Percentiles rank a stretch among this genome's conserved stretches.
Conservation (phyloP, 495 filamentous ascomycete genomes). For the Lindgomyces ingoldianus region DNA sequence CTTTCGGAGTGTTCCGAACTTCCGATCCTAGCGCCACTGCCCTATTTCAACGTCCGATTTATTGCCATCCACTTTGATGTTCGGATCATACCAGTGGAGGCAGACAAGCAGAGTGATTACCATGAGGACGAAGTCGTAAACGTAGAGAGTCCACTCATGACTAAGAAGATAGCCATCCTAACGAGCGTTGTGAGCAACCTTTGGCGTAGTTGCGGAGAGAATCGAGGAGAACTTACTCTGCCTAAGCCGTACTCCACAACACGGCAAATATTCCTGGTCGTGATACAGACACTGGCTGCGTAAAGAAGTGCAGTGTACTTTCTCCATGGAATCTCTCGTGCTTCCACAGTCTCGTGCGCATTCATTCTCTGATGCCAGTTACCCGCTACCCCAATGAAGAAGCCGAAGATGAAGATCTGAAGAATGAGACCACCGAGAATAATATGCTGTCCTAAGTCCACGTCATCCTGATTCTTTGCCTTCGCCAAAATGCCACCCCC, state of each 20-base stretch:
- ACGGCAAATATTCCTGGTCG: constrained; percentile 14
- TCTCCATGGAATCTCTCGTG: constrained; percentile 6
- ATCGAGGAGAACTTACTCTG: neutral
- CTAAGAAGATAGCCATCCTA: constrained; percentile 19
- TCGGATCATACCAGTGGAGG: constrained; percentile 20
- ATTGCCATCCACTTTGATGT: constrained; percentile 5
- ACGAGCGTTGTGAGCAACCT: neutral
- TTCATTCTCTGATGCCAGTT: constrained; percentile 21
- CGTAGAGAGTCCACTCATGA: constrained; percentile 23
- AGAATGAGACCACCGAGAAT: constrained; percentile 40
- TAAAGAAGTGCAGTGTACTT: constrained; percentile 15
- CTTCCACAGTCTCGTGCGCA: neutral
- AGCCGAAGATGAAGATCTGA: constrained; percentile 40
- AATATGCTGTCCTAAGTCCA: constrained; percentile 34
- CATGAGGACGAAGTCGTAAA: constrained; percentile 28
- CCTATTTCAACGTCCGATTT: constrained; percentile 11
- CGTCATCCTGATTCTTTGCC: constrained; percentile 18
- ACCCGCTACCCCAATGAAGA: constrained; percentile 36
- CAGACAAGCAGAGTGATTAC: constrained; percentile 1
- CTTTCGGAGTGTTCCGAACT: too few relatives aligned
- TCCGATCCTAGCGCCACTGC: neutral
- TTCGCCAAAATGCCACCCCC: constrained; percentile 23
- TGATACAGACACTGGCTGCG: constrained; percentile 15
- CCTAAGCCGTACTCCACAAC: constrained; percentile 28
- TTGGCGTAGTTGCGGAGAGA: neutral